Evolutionary conservation across 2,329 filamentous ascomycete species (phyloP).

Genomic region (Blastomyces silverae): DNA sequence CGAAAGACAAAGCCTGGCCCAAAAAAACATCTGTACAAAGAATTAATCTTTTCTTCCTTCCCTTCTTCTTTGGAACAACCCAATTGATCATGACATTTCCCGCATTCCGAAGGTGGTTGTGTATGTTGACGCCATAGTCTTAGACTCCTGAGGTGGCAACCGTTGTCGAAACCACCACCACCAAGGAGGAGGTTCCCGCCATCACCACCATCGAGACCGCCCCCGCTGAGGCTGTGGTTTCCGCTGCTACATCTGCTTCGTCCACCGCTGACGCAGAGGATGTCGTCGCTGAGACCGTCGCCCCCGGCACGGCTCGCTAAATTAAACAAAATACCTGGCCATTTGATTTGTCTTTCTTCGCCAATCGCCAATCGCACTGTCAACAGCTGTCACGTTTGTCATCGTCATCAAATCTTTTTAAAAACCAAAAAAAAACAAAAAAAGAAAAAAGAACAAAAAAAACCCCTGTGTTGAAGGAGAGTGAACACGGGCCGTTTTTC

Average conservation of each 20-base stretch:
- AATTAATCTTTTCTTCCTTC: neutral
- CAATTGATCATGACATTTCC: neutral
- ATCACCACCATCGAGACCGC: no score
- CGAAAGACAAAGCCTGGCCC: neutral
- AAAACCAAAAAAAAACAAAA: no score
- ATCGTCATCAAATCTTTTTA: neutral
- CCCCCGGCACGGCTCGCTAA: neutral
- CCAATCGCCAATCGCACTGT: neutral
- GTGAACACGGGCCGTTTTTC: no score
- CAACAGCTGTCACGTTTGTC: neutral
- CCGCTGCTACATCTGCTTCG: neutral
- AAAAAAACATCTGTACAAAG: neutral
- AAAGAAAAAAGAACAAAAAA: no score
- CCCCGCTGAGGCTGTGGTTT: neutral
- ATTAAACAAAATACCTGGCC: neutral
- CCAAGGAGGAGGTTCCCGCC: neutral
- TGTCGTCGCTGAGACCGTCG: neutral
- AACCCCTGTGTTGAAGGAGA: no score
- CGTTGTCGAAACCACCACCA: neutral
- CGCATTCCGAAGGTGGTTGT: slow-evolving; percentile 2
- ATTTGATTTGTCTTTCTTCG: no score
- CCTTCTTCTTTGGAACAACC: neutral
- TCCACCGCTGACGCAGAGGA: neutral
- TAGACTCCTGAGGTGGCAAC: neutral
- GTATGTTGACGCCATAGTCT: slow-evolving; percentile 9